Evolutionary conservation across 192 early-diverging fungal species (phyloP).

Genomic region (Chytriomyces sp.): DNA sequence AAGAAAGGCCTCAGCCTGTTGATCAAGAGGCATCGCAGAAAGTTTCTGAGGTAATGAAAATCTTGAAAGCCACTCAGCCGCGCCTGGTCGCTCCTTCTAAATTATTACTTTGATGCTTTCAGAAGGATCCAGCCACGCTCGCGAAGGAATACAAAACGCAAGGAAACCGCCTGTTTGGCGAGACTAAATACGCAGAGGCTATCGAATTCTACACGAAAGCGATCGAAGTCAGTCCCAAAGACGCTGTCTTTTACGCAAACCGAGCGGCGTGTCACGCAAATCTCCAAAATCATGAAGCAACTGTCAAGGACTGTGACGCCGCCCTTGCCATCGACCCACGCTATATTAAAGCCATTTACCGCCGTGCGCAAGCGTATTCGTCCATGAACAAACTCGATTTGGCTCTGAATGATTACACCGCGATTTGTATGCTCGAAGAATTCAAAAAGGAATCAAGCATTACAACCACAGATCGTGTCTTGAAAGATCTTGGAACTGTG

Average conservation of each 20-base stretch:
- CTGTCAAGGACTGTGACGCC: constrained; percentile 81
- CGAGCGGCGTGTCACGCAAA: constrained; percentile 91
- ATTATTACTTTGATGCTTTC: background rate
- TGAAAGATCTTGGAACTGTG: constrained; percentile 79
- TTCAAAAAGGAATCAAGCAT: constrained; percentile 87
- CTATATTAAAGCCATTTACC: constrained; percentile 86
- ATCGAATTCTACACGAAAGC: constrained; percentile 88
- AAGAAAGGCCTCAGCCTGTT: too few species aligned
- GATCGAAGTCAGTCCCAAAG: background rate
- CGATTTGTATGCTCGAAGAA: constrained; percentile 89
- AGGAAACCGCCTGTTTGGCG: constrained; percentile 87
- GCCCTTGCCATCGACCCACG: constrained; percentile 78
- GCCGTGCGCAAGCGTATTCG: constrained; percentile 71
- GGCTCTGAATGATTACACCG: constrained; percentile 45
- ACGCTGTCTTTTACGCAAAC: constrained; percentile 90
- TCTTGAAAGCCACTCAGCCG: too few species aligned
- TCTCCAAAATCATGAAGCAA: constrained; percentile 69
- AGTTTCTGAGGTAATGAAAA: too few species aligned
- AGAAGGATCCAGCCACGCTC: background rate
- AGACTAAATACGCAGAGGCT: constrained; percentile 82
- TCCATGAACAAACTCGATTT: constrained; percentile 50
- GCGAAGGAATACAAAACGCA: constrained; percentile 71
- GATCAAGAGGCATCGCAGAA: too few species aligned
- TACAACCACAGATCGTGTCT: constrained; percentile 81
- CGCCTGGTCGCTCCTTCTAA: too few species aligned